These are phyloP conservation scores for Chrysoporthe cubensis DNA, from an alignment of 2,329 filamentous ascomycete species.

Conservation along the genomic window DNA sequence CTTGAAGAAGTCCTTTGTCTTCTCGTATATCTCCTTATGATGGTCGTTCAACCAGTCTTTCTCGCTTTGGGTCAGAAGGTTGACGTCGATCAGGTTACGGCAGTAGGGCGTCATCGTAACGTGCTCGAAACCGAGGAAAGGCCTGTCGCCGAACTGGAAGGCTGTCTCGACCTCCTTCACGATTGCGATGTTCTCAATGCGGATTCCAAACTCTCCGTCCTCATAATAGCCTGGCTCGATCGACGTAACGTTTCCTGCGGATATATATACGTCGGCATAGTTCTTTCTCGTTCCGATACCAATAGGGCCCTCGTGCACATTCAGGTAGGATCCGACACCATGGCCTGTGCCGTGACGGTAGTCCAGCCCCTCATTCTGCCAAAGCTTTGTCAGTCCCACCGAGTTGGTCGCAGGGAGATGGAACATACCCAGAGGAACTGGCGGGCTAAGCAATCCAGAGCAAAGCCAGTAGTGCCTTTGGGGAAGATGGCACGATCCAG, in stretches of 20 bases:
- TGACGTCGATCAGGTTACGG: constrained; percentile 79
- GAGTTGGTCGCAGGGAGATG: constrained; percentile 1
- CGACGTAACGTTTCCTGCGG: constrained; percentile 92
- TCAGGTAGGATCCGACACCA: constrained; percentile 91
- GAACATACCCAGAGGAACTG: constrained; percentile 83
- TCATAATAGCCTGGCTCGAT: constrained; percentile 98
- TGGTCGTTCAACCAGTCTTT: constrained; percentile 87
- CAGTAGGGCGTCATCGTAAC: constrained; percentile 98
- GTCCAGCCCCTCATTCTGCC: constrained; percentile 76
- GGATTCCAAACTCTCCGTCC: constrained; percentile 90
- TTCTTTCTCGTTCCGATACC: constrained; percentile 92
- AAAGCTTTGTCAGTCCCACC: constrained; percentile 30
- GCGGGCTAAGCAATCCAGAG: constrained; percentile 83
- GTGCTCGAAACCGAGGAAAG: constrained; percentile 93
- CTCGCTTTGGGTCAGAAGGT: constrained; percentile 73
- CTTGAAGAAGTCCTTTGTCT: constrained; percentile 78
- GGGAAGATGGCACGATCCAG: constrained; percentile 87
- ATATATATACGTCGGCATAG: constrained; percentile 86
- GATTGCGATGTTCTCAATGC: constrained; percentile 95
- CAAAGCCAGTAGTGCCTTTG: constrained; percentile 92
- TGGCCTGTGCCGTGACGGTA: constrained; percentile 97
- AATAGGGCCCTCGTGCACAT: constrained; percentile 96
- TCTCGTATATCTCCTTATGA: constrained; percentile 78
- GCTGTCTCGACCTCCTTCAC: constrained; percentile 86
- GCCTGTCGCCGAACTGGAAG: constrained; percentile 89